Conservation (phyloP, 2,329 filamentous ascomycete species). For the Onygenales sp. region DNA sequence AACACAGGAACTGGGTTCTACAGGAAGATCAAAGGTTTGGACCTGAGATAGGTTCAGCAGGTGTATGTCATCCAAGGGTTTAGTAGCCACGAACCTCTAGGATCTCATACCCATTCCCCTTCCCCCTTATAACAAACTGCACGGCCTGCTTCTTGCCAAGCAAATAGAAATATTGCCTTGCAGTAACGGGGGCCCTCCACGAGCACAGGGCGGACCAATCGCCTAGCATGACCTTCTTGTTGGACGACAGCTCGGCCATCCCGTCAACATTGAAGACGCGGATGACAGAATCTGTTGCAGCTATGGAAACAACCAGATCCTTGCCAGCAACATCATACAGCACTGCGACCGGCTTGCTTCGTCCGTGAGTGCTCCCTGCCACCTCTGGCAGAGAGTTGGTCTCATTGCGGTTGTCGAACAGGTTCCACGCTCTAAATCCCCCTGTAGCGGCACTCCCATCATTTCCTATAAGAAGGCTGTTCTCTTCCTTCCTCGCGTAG, state of each 20-base stretch:
- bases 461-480: conserved; percentile 37
- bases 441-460: conserved; percentile 37
- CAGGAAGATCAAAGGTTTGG: conserved; percentile 34
- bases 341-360: conserved; percentile 38
- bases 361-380: conserved; percentile 27
- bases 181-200: conserved; percentile 32
- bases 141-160: conserved; percentile 36
- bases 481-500: conserved; percentile 19
- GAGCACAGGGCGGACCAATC: conserved; percentile 41
- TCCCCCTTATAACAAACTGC: conserved; percentile 30
- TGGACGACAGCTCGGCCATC: conserved; percentile 22
- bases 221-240: conserved; percentile 29
- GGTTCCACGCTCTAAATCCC: conserved; percentile 32
- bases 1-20: conserved; percentile 38
- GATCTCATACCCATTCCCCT: conserved; percentile 21
- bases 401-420: conserved; percentile 16
- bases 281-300: conserved; percentile 35
- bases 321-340: conserved; percentile 28
- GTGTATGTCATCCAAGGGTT: not conserved
- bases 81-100: conserved; percentile 24
- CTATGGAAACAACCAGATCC: conserved; percentile 34
- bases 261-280: conserved; percentile 29
- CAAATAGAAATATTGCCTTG: conserved; percentile 37
- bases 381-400: conserved; percentile 22
- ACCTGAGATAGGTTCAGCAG: conserved; percentile 2